Percentiles rank a stretch among this genome's conserved stretches.
Evolutionary conservation across 148 eudicot species (phyloP).

Genomic region (Rhododendron simsii): DNA sequence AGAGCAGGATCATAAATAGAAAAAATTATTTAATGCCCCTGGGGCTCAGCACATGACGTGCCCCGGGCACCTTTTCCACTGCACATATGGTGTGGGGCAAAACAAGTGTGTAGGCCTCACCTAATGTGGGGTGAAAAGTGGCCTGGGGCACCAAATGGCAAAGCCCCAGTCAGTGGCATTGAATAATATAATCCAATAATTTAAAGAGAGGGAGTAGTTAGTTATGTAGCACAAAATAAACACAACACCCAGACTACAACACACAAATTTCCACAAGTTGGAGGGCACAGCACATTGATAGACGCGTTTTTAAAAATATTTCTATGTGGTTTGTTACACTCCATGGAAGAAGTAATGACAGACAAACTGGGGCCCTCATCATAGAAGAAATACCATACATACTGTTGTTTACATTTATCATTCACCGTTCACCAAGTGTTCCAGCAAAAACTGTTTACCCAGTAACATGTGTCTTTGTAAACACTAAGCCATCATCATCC

Average conservation of each 20-base stretch:
- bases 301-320: neutral
- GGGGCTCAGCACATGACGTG: neutral
- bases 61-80: neutral
- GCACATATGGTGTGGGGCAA: neutral
- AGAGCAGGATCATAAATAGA: neutral
- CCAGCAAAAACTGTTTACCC: neutral
- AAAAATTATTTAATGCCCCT: neutral
- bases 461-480: neutral
- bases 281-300: neutral
- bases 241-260: neutral
- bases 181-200: neutral
- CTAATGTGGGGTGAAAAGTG: neutral
- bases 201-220: neutral
- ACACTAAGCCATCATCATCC: neutral
- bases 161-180: neutral
- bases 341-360: neutral
- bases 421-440: neutral
- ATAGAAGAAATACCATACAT: neutral
- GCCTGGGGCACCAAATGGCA: neutral
- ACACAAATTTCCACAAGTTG: neutral
- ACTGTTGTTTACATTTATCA: neutral
- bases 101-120: neutral
- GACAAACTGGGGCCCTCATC: neutral
- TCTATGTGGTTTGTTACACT: neutral
- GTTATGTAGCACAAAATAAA: neutral